A percentile compares a stretch with the other conserved stretches of the same genome.
Conservation (phyloP, 2,329 filamentous ascomycete species). For the Hypomyces perniciosus region DNA sequence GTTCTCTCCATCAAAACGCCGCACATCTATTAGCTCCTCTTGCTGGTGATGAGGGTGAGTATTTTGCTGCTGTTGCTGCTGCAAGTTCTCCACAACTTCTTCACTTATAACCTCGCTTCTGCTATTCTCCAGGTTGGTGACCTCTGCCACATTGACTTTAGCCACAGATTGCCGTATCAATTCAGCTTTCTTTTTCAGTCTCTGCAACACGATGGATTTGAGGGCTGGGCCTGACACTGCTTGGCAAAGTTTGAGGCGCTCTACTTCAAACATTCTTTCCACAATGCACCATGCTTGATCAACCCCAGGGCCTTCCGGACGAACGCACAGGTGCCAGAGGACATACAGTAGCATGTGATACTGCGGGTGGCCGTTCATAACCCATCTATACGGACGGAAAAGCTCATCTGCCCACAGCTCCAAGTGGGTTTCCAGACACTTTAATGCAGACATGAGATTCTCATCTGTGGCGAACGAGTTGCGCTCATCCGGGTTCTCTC, state of each 20-base stretch:
- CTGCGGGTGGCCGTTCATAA: slow-evolving; percentile 34
- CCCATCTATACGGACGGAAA: slow-evolving; percentile 32
- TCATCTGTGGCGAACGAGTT: slow-evolving; percentile 23
- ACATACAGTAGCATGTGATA: slow-evolving; percentile 39
- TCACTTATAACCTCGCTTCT: neutral
- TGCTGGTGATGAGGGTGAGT: neutral
- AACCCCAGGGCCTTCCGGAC: slow-evolving; percentile 27
- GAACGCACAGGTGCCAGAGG: slow-evolving; percentile 38
- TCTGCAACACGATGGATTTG: slow-evolving; percentile 9
- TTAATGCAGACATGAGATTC: slow-evolving; percentile 28
- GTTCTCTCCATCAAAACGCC: slow-evolving; percentile 10
- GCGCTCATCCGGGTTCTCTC: slow-evolving; percentile 16
- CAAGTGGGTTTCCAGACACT: slow-evolving; percentile 27
- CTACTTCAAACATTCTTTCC: slow-evolving; percentile 7
- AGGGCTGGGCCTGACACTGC: slow-evolving; percentile 9
- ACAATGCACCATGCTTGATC: slow-evolving; percentile 7
- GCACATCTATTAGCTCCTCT: slow-evolving; percentile 3
- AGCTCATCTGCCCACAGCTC: slow-evolving; percentile 30
- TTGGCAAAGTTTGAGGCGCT: slow-evolving; percentile 3
- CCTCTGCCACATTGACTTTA: neutral
- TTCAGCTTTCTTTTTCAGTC: slow-evolving; percentile 10
- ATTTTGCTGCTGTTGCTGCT: too few relatives aligned
- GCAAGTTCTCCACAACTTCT: neutral
- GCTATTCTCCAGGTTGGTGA: too few relatives aligned
- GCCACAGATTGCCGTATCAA: slow-evolving; percentile 7